Base-by-base conservation (phyloP, 306 rosid species). In the Ormosia semicastrata region DNA sequence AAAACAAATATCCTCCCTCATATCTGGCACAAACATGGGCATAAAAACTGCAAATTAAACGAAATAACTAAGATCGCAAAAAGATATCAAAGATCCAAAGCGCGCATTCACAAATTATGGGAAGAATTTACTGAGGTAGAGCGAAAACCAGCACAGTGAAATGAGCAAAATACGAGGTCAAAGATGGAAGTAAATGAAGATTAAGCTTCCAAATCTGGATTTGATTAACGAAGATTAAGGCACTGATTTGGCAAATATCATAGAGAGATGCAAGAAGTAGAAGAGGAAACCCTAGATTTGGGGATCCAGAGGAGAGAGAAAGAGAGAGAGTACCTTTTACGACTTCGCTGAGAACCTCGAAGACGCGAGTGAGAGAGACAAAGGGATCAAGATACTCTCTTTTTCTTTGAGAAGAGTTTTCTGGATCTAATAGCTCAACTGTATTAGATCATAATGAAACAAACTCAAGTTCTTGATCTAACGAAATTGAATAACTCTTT, bases 261-360 rank as follows among this genome's bases (percentile, higher is more conserved):
- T n/a, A 75, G 53, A 73, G 75, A 9, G 10, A 29, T 80, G 67
- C 18, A 17, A 64, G 70, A 39, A 47, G 71, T 40, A 73, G 77
- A 78, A 86, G 86, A 24, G 24, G 24, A 24, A 24, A 24, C 88
- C 91, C 95, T 93, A 90, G 91, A 93, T 89, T 93, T 93, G 88
- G 91, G 98, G 95, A 90, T 90, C 88, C 80, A 71, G 65, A 85
- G 33, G 62, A 71, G 46, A 65, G 32, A 29, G 68, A 60, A 36
- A n/a, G 5, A 58, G 14, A 70, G 81, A 80, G 57, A 52, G 78
- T 30, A 84, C 89, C 90, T 79, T 82, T 74, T 86, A 76, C 84
- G 81, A 83, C 90, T 86, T 79, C 75, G 89, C 90, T 81, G 81
- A 44, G 85, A 89, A 88, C 79, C 86, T 87, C 79, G 76, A 85